Conservation (phyloP, 2,329 filamentous ascomycete genomes). For the Aureobasidium musti region DNA sequence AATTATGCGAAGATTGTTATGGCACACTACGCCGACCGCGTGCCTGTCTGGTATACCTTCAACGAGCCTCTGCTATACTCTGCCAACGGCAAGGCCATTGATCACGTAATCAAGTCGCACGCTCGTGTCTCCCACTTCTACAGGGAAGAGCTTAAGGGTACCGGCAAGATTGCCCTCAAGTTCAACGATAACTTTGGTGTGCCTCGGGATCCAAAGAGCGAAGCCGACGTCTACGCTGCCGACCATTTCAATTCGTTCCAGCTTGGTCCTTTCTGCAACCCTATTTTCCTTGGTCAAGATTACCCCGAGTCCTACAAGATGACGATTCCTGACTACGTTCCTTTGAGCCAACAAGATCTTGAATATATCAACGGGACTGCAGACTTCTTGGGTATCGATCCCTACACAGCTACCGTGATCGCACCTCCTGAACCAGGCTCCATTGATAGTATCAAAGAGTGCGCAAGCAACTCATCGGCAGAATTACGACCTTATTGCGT, state of each 20-base stretch:
- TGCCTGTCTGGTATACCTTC: slow-evolving; percentile 45
- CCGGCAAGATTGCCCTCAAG: slow-evolving; percentile 55
- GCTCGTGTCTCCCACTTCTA: slow-evolving; percentile 49
- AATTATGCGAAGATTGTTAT: slow-evolving; percentile 44
- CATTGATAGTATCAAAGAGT: slow-evolving; percentile 37
- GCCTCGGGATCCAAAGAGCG: slow-evolving; percentile 43
- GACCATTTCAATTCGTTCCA: slow-evolving; percentile 49
- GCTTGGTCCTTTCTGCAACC: slow-evolving; percentile 56
- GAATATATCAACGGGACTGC: slow-evolving; percentile 34
- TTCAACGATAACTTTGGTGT: slow-evolving; percentile 48
- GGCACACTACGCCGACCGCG: slow-evolving; percentile 42
- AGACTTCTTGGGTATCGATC: slow-evolving; percentile 40
- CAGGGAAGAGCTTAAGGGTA: slow-evolving; percentile 55
- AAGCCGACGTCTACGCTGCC: slow-evolving; percentile 50
- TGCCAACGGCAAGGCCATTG: slow-evolving; percentile 1
- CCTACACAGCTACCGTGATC: slow-evolving; percentile 37
- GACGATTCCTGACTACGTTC: slow-evolving; percentile 51
- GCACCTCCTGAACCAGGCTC: slow-evolving; percentile 28
- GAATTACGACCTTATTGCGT: slow-evolving; percentile 39
- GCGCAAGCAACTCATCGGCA: slow-evolving; percentile 40
- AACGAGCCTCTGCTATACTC: slow-evolving; percentile 31
- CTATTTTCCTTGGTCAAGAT: slow-evolving; percentile 55
- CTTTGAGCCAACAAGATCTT: slow-evolving; percentile 53
- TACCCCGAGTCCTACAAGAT: slow-evolving; percentile 54
- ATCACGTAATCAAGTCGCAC: slow-evolving; percentile 33